Evolutionary conservation across 768 basidiomycete species (phyloP).

Genomic region (Mycena albidolilacea): DNA sequence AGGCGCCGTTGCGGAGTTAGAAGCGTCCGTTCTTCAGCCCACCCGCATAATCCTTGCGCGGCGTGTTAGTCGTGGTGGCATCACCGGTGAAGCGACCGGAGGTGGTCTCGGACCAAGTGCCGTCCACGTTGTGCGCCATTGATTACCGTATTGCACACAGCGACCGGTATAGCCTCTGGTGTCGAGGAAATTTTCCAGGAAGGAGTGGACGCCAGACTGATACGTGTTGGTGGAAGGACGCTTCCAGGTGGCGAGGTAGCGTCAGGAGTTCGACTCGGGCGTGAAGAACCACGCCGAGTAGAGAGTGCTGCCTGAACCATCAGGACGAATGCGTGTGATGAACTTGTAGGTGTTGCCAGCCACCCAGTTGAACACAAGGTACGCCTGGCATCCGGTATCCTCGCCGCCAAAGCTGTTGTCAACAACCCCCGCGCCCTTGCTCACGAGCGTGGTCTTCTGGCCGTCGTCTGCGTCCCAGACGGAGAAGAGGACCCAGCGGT

Average conservation of each 20-base stretch:
- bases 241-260: not conserved
- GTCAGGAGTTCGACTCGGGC: not conserved
- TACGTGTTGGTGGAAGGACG: slow-evolving; percentile 2
- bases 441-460: slow-evolving; percentile 1
- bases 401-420: not conserved
- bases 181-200: slow-evolving; percentile 1
- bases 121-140: not conserved
- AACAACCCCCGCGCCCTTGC: slow-evolving; percentile 2
- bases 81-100: not conserved
- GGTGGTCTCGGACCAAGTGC: slow-evolving; percentile 1
- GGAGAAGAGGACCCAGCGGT: not conserved
- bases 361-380: not conserved
- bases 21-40: not conserved
- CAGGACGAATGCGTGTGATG: slow-evolving; percentile 1
- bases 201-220: not conserved
- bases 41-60: slow-evolving; percentile 3
- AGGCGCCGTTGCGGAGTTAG: not conserved
- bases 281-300: not conserved
- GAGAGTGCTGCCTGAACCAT: slow-evolving; percentile 4
- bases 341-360: slow-evolving; percentile 2
- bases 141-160: not conserved
- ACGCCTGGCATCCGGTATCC: not conserved
- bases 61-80: not conserved
- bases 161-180: slow-evolving; percentile 2
- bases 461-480: slow-evolving; percentile 1